Evolutionary conservation across 2,329 filamentous ascomycete genomes (phyloP), one percentile per base, ranked within the genome.

Genomic region (Blumeria hordei): DNA sequence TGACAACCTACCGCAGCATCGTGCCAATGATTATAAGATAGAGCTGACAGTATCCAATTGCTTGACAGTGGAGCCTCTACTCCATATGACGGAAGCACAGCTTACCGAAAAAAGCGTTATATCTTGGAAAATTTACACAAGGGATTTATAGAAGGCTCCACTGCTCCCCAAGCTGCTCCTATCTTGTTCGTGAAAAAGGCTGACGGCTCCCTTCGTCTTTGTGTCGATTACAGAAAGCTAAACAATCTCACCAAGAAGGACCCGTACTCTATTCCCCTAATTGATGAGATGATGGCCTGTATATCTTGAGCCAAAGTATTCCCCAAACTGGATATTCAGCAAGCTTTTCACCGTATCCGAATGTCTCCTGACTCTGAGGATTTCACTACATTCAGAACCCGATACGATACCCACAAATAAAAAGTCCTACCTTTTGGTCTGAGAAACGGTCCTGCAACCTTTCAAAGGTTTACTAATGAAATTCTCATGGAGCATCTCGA

Each of bases 371-470:
- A 39, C 6, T 53, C 33, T 12, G 33, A 53, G 18, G 33, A 53
- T 8, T 21, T 53, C 6, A 53, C 9, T 12, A 16, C 51, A n/a
- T 53, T 53, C 34, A n/a, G 33, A 16, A 53, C 33, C 9, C 14
- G 9, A 35, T 53, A 53, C 28, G 21, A n/a, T 9, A 10, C 51
- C 12, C 37, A 53, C 34, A 53, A 53, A 18, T 55, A 36, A 7
- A 51, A 51, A 36, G 35, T 57, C 11, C 35, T 10, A 57, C 54
- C 34, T 28, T 14, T 8, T 47, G 35, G 4, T n/a, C 44, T 8
- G 45, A 34, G 4, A 54, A 50, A n/a, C 44, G 54, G 36, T 12
- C 11, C 4, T 55, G 53, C 45, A 57, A 54, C 16, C 54, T 54
- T 16, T 18, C 54, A 36, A 36, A 36, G 21, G 21, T 28, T 28